Evolutionary conservation across 805 yeast species (phyloP).

Genomic region (Candida cerambycidarum): DNA sequence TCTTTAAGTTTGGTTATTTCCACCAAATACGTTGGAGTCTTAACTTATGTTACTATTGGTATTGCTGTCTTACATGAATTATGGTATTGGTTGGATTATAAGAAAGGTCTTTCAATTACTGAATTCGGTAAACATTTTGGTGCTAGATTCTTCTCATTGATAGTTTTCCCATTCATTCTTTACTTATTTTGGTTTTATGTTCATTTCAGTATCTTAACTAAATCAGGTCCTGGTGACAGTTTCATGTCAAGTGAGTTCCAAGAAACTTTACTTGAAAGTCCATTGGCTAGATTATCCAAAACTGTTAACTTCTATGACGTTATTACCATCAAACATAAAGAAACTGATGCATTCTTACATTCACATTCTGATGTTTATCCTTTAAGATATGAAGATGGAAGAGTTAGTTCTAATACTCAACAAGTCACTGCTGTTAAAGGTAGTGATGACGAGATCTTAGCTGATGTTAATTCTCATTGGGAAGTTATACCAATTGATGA

Average conservation of each 20-base stretch:
- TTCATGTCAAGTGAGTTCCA: constrained; percentile 97
- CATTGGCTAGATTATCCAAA: constrained; percentile 67
- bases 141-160: constrained; percentile 69
- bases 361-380: constrained; percentile 81
- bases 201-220: constrained; percentile 77
- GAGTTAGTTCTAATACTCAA: constrained; percentile 91
- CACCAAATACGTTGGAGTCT: constrained; percentile 93
- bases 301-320: constrained; percentile 74
- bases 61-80: constrained; percentile 80
- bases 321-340: constrained; percentile 77
- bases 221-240: constrained; percentile 93
- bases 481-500: constrained; percentile 65
- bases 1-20: constrained; percentile 89
- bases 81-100: constrained; percentile 81
- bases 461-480: constrained; percentile 79
- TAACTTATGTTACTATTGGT: constrained; percentile 88
- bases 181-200: constrained; percentile 89
- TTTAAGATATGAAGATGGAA: constrained; percentile 91
- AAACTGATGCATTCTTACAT: constrained; percentile 76
- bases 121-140: constrained; percentile 66
- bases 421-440: constrained; percentile 71
- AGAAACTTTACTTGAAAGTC: constrained; percentile 84
- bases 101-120: constrained; percentile 59
- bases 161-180: constrained; percentile 76
- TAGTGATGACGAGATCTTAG: constrained; percentile 35